phyloP scores from a whole-genome alignment of 148 eudicot genomes.

The Rhododendron ferrugineum region DNA sequence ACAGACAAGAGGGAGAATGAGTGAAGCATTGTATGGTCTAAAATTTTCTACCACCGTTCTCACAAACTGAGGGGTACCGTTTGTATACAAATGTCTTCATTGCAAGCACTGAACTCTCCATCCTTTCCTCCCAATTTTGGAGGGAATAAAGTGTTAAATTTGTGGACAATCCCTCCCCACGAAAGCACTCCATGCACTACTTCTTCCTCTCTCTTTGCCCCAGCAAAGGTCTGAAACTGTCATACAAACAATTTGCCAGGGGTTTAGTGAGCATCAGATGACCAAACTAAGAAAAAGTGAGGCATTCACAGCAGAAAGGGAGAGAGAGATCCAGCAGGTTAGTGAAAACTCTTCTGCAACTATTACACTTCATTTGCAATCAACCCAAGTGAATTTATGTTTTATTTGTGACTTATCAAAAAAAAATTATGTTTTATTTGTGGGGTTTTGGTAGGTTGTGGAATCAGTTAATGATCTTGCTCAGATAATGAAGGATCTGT shows the following conservation, averaged over 20 bases:
- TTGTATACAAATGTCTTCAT: neutral
- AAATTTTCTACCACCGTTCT: neutral
- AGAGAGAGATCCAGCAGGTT: slow-evolving; percentile 75
- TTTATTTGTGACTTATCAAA: too few relatives aligned
- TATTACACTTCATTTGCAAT: neutral
- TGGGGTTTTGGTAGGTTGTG: slow-evolving; percentile 48
- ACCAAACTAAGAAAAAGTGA: slow-evolving; percentile 63
- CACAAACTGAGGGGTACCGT: neutral
- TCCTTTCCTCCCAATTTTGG: neutral
- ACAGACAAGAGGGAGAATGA: neutral
- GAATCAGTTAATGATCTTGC: slow-evolving; percentile 89
- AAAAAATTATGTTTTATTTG: neutral
- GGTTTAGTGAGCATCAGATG: slow-evolving; percentile 64
- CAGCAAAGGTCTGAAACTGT: neutral
- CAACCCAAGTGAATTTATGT: neutral
- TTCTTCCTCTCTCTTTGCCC: neutral
- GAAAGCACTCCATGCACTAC: neutral
- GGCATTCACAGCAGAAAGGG: slow-evolving; percentile 60
- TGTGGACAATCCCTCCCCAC: neutral
- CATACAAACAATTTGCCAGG: slow-evolving; percentile 26
- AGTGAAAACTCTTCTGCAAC: neutral
- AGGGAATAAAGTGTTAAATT: neutral
- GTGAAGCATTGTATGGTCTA: neutral
- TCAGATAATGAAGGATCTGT: slow-evolving; percentile 95
- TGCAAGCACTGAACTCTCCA: neutral